Base-by-base conservation (phyloP, 129 eudicot species). In the Pseudognaphalium luteoalbum region DNA sequence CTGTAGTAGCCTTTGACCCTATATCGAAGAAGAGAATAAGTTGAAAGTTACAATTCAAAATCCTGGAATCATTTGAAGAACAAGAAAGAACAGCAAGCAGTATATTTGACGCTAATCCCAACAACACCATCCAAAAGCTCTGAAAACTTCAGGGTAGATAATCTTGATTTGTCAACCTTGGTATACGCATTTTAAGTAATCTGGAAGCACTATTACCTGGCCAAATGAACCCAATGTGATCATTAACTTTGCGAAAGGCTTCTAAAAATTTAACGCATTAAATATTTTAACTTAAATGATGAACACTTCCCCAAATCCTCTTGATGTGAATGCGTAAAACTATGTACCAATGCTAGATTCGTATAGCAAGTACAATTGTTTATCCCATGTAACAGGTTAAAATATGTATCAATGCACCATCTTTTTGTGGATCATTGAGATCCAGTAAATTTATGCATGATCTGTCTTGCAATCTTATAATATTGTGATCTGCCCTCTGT, bases 211-310 rank as follows among this genome's bases (percentile, higher is more conserved):
- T 19, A n/a, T 58, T 56, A 61, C 17, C n/a, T 61, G 67, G 14
- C 16, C 66, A 21, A 61, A 28, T 12, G 35, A 21, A 62, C 69
- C 17, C 66, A 60, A 1, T 22, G 66, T 60, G 17, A 60, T 60
- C 17, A 60, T 60, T 22, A 15, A 20, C 12, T 61, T 15, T 11
- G 66, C 7, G 6, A 65, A 65, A 8, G 11, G 5, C 25, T 65
- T 15, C 17, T 65, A 7, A 16, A 16, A 63, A 65, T 16, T 25
- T 15, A 65, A 32, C 44, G 15, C 5, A 22, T 22, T 58, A 58
- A 60, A 3, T 22, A 20, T 60, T 0, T 60, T 29, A 86, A 87
- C 88, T 73, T 90, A 93, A 78, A 93, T 85, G 86, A 78, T 93
- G 78, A 44, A 2, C 11, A 44, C 16, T 9, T 44, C 16, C 3